A percentile compares a stretch with the other conserved stretches of the same genome.
Conservation (phyloP, 208 protist genomes). For the Trypanosoma melophagium region DNA sequence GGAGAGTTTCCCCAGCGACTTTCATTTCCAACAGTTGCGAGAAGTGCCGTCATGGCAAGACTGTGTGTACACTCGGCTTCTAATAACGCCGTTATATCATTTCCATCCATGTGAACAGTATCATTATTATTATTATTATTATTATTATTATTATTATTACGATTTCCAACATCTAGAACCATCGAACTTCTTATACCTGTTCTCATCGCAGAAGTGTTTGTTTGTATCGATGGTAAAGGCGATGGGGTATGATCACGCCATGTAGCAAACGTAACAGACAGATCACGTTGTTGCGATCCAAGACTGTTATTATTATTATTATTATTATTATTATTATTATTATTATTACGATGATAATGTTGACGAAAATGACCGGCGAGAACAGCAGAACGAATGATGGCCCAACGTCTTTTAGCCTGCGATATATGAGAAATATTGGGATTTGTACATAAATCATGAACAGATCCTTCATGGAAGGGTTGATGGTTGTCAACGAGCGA, state of each 20-base stretch:
- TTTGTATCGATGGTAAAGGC: too few relatives aligned
- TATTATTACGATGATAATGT: too few relatives aligned
- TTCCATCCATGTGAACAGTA: neutral
- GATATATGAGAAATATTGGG: neutral
- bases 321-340: too few relatives aligned
- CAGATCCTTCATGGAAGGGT: too few relatives aligned
- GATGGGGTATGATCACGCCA: neutral
- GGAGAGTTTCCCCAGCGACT: conserved; percentile 14
- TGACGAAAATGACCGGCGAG: neutral
- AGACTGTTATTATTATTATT: too few relatives aligned
- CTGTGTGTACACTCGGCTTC: neutral
- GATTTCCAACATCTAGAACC: too few relatives aligned
- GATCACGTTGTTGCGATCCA: neutral
- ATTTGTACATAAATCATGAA: too few relatives aligned
- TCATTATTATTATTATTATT: neutral
- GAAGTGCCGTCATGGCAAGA: conserved; percentile 17
- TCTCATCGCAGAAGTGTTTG: too few relatives aligned
- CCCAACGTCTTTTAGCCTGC: conserved; percentile 5
- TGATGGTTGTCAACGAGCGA: too few relatives aligned
- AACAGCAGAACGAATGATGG: conserved; percentile 7
- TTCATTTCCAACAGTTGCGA: conserved; percentile 16
- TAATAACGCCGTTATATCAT: neutral
- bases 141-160: neutral
- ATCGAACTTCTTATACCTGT: neutral
- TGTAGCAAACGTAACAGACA: neutral